Base-by-base conservation (phyloP, 2,329 filamentous ascomycete genomes). In the Cryphonectria japonica region DNA sequence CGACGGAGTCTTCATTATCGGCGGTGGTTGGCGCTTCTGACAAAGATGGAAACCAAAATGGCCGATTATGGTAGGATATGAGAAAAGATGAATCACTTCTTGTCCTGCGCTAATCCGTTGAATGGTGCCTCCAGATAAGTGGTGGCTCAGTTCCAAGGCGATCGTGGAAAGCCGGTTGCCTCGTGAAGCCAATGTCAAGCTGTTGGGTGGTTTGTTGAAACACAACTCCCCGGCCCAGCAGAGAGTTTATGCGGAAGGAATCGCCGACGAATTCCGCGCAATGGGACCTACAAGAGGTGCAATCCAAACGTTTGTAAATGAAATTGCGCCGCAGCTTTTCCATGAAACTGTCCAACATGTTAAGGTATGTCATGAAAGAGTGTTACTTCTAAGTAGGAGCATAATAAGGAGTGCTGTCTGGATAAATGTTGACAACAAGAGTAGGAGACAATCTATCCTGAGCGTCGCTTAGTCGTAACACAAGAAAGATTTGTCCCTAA, bases 271-370 rank as follows among this genome's bases (percentile, higher is more conserved):
- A 0, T 69, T 69, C 32, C 62, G 62, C 13, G 37, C 60, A 19
- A 32, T 69, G 2, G 62, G 46, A 14, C 68, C 68, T 2, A 66
- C 13, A 22, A 29, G 68, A 61, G 68, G 68, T 3, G 62, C 68
- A 5, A 66, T 69, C 6, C 39, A 66, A 63, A 61, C 4, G 6
- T 66, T 69, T 4, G 62, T 61, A 3, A 43, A 66, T 5, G 68
- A 69, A 16, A 43, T 29, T 32, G 39, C 3, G 52, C 62, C 52
- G 8, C 41, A 14, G 8, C 19, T 16, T 11, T 6, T 26, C 16
- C 8, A 1, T 16, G 2, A 2, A 2, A 0, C 7, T 66, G 22
- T 43, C 13, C 14, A 26, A 43, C 19, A 4, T 37, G 34, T 57
- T 34, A 26, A 61, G 62, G 52, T 6, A 2, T 37, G 39, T n/a